Conservation (phyloP, 148 eudicot genomes). For the Vaccinium darrowii region DNA sequence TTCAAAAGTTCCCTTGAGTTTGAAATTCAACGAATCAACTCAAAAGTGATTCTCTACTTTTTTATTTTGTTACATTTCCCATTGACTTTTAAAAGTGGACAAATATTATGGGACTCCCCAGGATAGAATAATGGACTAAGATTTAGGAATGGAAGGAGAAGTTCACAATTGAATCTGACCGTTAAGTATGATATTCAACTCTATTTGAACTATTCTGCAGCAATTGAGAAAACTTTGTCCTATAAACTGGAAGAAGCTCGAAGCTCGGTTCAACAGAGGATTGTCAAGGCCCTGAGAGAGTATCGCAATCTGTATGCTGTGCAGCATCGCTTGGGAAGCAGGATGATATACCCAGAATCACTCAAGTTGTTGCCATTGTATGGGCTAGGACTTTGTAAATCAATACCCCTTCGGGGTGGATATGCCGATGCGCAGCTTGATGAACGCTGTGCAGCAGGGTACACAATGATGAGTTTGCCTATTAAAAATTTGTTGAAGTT, state of each 20-base stretch:
- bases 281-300: constrained; percentile 83
- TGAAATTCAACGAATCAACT: not conserved
- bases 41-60: not conserved
- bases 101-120: not conserved
- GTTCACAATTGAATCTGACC: not conserved
- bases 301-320: constrained; percentile 86
- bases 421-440: constrained; percentile 85
- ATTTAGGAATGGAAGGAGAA: not conserved
- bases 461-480: constrained; percentile 91
- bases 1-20: not conserved
- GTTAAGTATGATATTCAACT: not conserved
- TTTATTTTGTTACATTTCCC: not conserved
- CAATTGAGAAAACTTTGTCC: constrained; percentile 82
- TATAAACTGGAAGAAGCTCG: constrained; percentile 90
- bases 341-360: constrained; percentile 96
- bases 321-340: constrained; percentile 84
- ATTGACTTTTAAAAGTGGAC: not conserved
- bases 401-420: constrained; percentile 84
- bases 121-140: not conserved
- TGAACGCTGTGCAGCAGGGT: constrained; percentile 96
- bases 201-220: constrained; percentile 40
- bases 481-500: constrained; percentile 74
- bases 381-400: constrained; percentile 74
- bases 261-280: constrained; percentile 51
- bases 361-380: constrained; percentile 77